phyloP scores from a whole-genome alignment of 1,284 basidiomycete species.

The Cryptococcus jaspeensis region DNA sequence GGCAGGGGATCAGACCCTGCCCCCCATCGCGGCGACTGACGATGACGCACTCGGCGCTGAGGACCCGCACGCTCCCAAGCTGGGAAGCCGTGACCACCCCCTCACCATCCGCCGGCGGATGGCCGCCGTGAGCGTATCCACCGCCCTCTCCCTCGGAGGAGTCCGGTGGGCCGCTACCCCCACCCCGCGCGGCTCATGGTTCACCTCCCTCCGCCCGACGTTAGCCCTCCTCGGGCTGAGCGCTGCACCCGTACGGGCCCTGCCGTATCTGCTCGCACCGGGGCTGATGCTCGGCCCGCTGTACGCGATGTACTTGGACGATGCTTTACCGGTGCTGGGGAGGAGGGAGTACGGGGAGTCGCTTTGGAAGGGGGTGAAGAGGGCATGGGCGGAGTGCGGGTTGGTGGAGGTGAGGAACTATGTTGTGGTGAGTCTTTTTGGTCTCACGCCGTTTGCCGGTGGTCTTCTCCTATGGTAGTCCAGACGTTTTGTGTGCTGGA shows the following conservation, averaged over 20 bases:
- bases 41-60: slow-evolving; percentile 2
- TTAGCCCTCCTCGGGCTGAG: slow-evolving; percentile 34
- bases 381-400: slow-evolving; percentile 19
- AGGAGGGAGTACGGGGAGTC: slow-evolving; percentile 3
- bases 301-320: slow-evolving; percentile 61
- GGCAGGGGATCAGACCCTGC: no score
- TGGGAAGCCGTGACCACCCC: slow-evolving; percentile 48
- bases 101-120: slow-evolving; percentile 45
- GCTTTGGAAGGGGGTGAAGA: slow-evolving; percentile 11
- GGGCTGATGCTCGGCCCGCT: slow-evolving; percentile 81
- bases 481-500: neutral
- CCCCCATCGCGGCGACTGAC: slow-evolving; percentile 18
- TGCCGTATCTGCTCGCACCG: slow-evolving; percentile 69
- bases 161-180: slow-evolving; percentile 33
- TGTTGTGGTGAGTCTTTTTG: slow-evolving; percentile 61
- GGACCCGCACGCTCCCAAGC: slow-evolving; percentile 12
- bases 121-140: slow-evolving; percentile 43
- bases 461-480: no score
- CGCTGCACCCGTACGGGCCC: slow-evolving; percentile 15
- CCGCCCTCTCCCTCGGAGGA: slow-evolving; percentile 31
- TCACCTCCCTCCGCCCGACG: slow-evolving; percentile 23
- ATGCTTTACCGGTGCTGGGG: slow-evolving; percentile 56
- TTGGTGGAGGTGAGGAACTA: slow-evolving; percentile 65
- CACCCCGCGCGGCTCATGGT: slow-evolving; percentile 3
- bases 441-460: no score